Evolutionary conservation across 129 eudicot genomes (phyloP).

Genomic region (Helichrysum umbraculigerum): DNA sequence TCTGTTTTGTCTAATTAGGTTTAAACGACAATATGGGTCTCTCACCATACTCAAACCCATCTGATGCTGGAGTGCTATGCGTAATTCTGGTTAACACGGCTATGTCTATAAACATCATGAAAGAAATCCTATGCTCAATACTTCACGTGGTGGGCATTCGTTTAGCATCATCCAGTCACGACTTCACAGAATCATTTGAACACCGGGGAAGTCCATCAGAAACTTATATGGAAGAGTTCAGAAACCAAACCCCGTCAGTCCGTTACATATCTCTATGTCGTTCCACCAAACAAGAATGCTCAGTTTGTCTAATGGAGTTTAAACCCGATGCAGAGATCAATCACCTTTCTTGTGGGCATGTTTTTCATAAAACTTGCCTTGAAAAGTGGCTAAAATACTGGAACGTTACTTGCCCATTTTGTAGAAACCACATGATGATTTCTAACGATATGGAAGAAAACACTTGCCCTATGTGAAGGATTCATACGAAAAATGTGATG

Average conservation of each 20-base stretch:
- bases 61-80: slow-evolving; percentile 70
- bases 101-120: slow-evolving; percentile 56
- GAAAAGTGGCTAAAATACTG: slow-evolving; percentile 74
- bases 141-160: slow-evolving; percentile 60
- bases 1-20: slow-evolving; percentile 34
- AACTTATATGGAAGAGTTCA: slow-evolving; percentile 63
- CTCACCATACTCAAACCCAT: slow-evolving; percentile 56
- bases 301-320: slow-evolving; percentile 73
- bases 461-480: slow-evolving; percentile 68
- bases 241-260: slow-evolving; percentile 49
- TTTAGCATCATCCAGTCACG: slow-evolving; percentile 37
- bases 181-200: slow-evolving; percentile 33
- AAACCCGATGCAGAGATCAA: slow-evolving; percentile 61
- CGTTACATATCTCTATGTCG: slow-evolving; percentile 44
- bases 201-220: slow-evolving; percentile 46
- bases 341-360: slow-evolving; percentile 71
- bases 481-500: slow-evolving; percentile 6
- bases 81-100: slow-evolving; percentile 66
- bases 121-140: slow-evolving; percentile 48
- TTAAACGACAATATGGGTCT: slow-evolving; percentile 54
- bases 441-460: slow-evolving; percentile 62
- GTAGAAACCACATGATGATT: slow-evolving; percentile 59
- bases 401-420: slow-evolving; percentile 73
- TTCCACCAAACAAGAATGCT: slow-evolving; percentile 58
- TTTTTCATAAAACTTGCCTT: slow-evolving; percentile 62